Percentiles rank a stretch among this genome's conserved stretches.
These are phyloP conservation scores for Blastobotrys parvus DNA, from an alignment of 805 yeast species.

Conservation along the genomic window DNA sequence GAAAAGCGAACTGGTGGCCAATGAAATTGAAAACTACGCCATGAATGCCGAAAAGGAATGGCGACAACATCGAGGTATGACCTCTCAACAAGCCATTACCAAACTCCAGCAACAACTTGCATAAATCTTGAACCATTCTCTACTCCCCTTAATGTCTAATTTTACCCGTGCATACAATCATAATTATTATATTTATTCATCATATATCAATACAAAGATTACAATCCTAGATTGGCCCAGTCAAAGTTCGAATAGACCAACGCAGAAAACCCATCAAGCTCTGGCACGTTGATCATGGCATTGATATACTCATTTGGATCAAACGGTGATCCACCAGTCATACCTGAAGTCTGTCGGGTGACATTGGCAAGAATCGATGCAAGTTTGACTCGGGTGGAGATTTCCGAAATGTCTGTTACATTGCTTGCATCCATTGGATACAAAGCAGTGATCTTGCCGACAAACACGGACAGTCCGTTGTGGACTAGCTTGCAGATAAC, in stretches of 20 bases:
- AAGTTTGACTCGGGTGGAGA: slow-evolving; percentile 37
- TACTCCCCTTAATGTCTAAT: no score
- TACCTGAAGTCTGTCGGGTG: slow-evolving; percentile 52
- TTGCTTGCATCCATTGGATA: slow-evolving; percentile 17
- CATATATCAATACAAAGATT: not conserved
- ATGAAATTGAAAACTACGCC: not conserved
- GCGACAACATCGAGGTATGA: slow-evolving; percentile 1
- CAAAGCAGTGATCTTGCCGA: slow-evolving; percentile 29
- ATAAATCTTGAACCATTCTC: no score
- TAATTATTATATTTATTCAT: not conserved
- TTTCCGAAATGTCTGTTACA: slow-evolving; percentile 11
- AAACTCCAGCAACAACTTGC: not conserved
- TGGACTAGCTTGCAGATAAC: slow-evolving; percentile 35
- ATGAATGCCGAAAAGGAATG: slow-evolving; percentile 2
- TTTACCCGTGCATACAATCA: no score
- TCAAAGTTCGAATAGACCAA: slow-evolving; percentile 75
- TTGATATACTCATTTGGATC: slow-evolving; percentile 37
- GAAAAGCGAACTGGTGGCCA: not conserved
- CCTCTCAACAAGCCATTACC: not conserved
- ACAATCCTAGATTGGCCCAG: slow-evolving; percentile 12
- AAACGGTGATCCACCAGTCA: slow-evolving; percentile 38
- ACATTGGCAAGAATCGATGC: slow-evolving; percentile 66
- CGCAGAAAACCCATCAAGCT: slow-evolving; percentile 82
- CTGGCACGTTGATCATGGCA: slow-evolving; percentile 45
- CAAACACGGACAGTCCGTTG: slow-evolving; percentile 38